These are phyloP conservation scores for Cnidoscolus chayamansa DNA, from an alignment of 441 rosid genomes.

Conservation along the genomic window DNA sequence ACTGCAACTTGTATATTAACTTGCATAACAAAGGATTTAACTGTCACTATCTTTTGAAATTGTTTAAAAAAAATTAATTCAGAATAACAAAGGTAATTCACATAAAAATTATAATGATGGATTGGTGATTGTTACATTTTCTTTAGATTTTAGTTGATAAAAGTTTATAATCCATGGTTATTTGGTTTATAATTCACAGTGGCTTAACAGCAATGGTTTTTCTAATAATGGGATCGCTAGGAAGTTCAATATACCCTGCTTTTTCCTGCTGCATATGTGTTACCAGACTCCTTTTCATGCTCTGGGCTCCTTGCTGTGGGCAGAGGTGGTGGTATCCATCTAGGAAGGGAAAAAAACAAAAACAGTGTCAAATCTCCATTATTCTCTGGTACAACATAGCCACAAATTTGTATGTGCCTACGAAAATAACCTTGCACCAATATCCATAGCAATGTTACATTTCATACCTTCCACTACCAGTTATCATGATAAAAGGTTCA, in stretches of 20 bases:
- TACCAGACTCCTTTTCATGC: slow-evolving; percentile 52
- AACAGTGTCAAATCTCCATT: slow-evolving; percentile 12
- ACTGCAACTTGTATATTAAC: too few species aligned
- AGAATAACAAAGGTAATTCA: too few species aligned
- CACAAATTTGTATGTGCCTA: not conserved
- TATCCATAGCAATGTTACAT: slow-evolving; percentile 17
- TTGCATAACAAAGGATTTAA: too few species aligned
- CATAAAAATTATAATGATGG: too few species aligned
- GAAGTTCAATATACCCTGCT: slow-evolving; percentile 66
- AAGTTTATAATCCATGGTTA: too few species aligned
- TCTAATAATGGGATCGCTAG: slow-evolving; percentile 9
- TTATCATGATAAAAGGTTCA: slow-evolving; percentile 97
- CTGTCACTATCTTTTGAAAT: too few species aligned
- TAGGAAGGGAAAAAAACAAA: slow-evolving; percentile 25
- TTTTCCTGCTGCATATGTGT: slow-evolving; percentile 93
- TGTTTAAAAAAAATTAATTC: too few species aligned
- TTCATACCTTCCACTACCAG: slow-evolving; percentile 94
- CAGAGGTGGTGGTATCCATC: slow-evolving; percentile 93
- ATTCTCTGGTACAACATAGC: slow-evolving; percentile 12
- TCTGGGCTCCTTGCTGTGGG: slow-evolving; percentile 71
- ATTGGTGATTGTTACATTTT: too few species aligned
- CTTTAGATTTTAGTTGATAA: too few species aligned
- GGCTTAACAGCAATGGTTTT: too few species aligned
- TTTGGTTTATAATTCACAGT: too few species aligned
- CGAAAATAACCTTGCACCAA: slow-evolving; percentile 2